phyloP scores from a whole-genome alignment of 176 grass and related monocot species.

The Canna indica region DNA sequence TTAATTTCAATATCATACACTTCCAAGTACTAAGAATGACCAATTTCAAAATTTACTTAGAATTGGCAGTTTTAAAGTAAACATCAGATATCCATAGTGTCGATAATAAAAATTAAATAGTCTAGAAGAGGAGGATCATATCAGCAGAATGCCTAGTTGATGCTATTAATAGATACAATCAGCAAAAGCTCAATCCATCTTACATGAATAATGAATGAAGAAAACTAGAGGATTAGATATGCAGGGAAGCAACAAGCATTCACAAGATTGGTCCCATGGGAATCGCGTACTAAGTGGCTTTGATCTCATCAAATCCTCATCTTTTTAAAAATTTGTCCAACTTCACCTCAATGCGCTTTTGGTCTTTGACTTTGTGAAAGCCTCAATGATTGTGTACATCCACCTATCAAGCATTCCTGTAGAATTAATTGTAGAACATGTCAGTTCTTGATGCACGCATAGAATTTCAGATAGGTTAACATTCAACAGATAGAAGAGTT shows the following conservation, averaged over 20 bases:
- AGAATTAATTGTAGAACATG: not conserved
- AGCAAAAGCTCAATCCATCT: not conserved
- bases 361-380: constrained; percentile 52
- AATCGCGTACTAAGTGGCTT: not conserved
- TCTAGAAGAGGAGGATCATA: not conserved
- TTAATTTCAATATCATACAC: not conserved
- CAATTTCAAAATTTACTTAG: not conserved
- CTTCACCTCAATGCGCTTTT: constrained; percentile 35
- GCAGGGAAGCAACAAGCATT: too few species aligned
- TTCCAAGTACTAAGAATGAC: not conserved
- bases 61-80: not conserved
- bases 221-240: too few species aligned
- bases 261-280: not conserved
- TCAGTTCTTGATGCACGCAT: not conserved
- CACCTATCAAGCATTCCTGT: constrained; percentile 96
- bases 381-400: constrained; percentile 80
- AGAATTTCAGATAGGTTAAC: not conserved
- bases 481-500: not conserved
- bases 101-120: not conserved
- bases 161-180: too few species aligned
- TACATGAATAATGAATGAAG: not conserved
- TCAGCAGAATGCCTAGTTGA: too few species aligned
- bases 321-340: too few species aligned
- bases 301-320: not conserved
- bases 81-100: not conserved